Conservation (phyloP, 371 early-diverging fungal species). For the Mucor saturninus region DNA sequence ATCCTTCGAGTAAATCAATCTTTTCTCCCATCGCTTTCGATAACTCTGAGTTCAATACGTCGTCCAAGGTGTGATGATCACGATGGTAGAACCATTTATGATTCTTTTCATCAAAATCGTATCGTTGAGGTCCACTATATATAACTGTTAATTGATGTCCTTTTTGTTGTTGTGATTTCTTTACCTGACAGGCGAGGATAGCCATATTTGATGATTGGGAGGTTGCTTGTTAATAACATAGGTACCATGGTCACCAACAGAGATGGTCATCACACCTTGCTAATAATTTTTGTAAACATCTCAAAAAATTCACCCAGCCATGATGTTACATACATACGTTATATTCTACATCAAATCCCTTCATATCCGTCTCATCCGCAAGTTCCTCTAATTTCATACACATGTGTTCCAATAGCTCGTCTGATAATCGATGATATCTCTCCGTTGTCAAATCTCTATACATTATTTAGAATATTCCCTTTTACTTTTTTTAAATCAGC, state of each 20-base stretch:
- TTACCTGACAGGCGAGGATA: conserved; percentile 91
- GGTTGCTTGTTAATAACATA: conserved; percentile 99
- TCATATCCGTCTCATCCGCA: conserved; percentile 72
- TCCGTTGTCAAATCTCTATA: conserved; percentile 56
- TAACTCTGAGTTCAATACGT: conserved; percentile 73
- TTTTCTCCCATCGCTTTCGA: conserved; percentile 41
- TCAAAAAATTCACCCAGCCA: too few relatives aligned
- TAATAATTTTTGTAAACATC: conserved; percentile 8
- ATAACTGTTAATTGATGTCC: not conserved
- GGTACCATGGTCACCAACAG: conserved; percentile 84
- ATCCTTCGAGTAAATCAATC: conserved; percentile 41
- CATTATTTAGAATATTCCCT: not conserved
- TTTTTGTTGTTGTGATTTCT: not conserved
- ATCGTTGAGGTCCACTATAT: conserved; percentile 91
- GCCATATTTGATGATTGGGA: conserved; percentile 98
- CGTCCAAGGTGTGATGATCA: conserved; percentile 69
- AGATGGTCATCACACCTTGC: conserved; percentile 90
- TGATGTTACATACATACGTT: conserved; percentile 59
- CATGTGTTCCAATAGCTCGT: conserved; percentile 72
- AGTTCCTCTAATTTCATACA: conserved; percentile 79
- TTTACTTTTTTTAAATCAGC: not conserved
- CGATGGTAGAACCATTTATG: conserved; percentile 80
- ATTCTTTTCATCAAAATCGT: conserved; percentile 67
- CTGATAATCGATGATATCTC: conserved; percentile 75
- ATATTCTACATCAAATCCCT: conserved; percentile 85